Percentiles rank a stretch among this genome's conserved stretches.
phyloP scores from a whole-genome alignment of 495 filamentous ascomycete genomes.

The Penicillium soppii region DNA sequence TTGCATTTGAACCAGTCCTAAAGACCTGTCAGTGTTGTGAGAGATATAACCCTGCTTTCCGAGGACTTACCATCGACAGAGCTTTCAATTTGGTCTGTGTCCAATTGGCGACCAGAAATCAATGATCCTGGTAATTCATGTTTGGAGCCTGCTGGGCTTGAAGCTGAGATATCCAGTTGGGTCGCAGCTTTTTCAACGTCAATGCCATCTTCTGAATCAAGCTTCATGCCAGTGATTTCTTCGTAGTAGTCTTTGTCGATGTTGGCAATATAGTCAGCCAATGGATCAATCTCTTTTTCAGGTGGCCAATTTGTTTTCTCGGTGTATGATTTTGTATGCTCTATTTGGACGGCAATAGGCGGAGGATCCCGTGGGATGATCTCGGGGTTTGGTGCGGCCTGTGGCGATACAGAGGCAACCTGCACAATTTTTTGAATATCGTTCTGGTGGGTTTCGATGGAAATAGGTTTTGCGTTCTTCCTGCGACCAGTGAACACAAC shows the following conservation, averaged over 20 bases:
- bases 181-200: constrained; percentile 6
- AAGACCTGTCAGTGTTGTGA: background rate
- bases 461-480: constrained; percentile 12
- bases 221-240: constrained; percentile 7
- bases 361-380: background rate
- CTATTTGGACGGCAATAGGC: background rate
- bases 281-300: constrained; percentile 51
- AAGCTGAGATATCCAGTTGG: constrained; percentile 1
- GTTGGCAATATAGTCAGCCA: constrained; percentile 79
- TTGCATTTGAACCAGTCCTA: constrained; percentile 18
- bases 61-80: constrained; percentile 9
- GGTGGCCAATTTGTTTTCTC: constrained; percentile 5
- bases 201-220: constrained; percentile 10
- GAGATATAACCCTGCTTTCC: no score
- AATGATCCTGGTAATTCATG: background rate
- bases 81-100: constrained; percentile 3
- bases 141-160: constrained; percentile 2
- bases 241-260: constrained; percentile 45
- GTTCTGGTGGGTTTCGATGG: constrained; percentile 15
- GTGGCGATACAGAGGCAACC: background rate
- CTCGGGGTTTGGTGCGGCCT: background rate
- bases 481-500: constrained; percentile 41
- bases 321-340: background rate
- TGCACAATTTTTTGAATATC: constrained; percentile 13
- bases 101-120: background rate